Base-by-base conservation (phyloP, 805 yeast genomes). In the Teunomyces atbi region DNA sequence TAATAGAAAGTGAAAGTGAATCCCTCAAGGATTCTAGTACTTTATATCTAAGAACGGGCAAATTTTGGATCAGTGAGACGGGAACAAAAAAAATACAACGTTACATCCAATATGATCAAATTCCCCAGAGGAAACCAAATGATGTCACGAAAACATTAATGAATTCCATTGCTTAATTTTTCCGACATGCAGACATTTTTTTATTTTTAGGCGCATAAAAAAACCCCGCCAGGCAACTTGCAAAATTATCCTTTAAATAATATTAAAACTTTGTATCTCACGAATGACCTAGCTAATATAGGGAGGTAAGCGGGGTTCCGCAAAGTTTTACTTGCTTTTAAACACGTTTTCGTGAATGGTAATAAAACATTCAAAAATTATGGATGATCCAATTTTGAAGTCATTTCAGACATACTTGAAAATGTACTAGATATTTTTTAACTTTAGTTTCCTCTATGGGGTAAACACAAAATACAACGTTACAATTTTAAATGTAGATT, bases 61-160 rank as follows among this genome's bases (percentile, higher is more conserved):
- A 18, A 19, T 30, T 18, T 18, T 18, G 16, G 16, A 20, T 36
- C 16, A 10, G 28, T 5, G 15, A 36, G n/a, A 4, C 27, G 15
- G 39, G 13, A 15, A 27, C 33, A 26, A 5, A 8, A 10, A 27
- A 37, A 44, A 38, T 45, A 41, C 34, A 45, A 45, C 47, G 44
- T 45, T 45, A 36, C 45, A 43, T 43, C 10, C 6, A n/a, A 15
- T 23, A 23, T 7, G 8, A 23, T 7, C 26, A 23, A 23, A 23
- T 23, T 23, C 26, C 3, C 11, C 26, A 23, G 26, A 23, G 26
- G 26, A 11, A 23, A 11, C 4, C 26, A 8, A 23, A 4, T 23
- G 26, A 23, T 23, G 26, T 23, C 26, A 23, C 11, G 8, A 4
- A 23, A 23, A 23, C 26, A 23, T 7, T 4, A 19, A 1, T 2